A percentile compares a stretch with the other conserved stretches of the same genome.
Evolutionary conservation across 257 asterid genomes (phyloP).

Genomic region (Cinchona pubescens): DNA sequence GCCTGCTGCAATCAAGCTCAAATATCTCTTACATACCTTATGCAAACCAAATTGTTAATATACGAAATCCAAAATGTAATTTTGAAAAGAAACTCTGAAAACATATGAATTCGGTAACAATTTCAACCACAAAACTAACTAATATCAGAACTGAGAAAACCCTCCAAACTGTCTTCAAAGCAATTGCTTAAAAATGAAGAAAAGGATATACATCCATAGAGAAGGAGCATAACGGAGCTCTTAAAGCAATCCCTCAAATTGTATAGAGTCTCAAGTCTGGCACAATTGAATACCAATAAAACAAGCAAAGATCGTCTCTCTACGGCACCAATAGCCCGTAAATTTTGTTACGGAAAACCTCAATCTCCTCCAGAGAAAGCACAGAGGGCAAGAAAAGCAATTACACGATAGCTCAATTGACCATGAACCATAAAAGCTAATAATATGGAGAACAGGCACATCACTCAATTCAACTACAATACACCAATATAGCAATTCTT

Average conservation of each 20-base stretch:
- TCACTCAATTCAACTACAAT: no score
- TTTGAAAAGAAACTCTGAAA: not conserved
- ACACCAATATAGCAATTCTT: not conserved
- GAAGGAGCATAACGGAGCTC: conserved; percentile 8
- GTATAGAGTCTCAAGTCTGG: conserved; percentile 18
- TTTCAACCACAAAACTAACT: not conserved
- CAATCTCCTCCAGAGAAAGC: not conserved
- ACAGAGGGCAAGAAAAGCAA: not conserved
- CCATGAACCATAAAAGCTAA: not conserved
- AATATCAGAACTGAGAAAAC: not conserved
- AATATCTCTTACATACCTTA: not conserved
- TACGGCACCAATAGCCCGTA: conserved; percentile 1
- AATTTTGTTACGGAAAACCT: not conserved
- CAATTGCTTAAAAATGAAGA: conserved; percentile 14
- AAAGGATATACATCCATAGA: conserved; percentile 12
- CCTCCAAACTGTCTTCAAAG: not conserved
- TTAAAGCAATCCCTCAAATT: conserved; percentile 25
- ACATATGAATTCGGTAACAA: not conserved
- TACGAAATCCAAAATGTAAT: not conserved
- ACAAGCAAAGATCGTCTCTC: conserved; percentile 12
- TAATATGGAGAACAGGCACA: not conserved
- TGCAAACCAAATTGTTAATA: not conserved
- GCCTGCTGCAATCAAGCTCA: not conserved
- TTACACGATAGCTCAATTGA: not conserved
- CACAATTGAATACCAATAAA: conserved; percentile 5